Conservation (phyloP, 768 basidiomycete genomes). For the Kwoniella bestiolae region DNA sequence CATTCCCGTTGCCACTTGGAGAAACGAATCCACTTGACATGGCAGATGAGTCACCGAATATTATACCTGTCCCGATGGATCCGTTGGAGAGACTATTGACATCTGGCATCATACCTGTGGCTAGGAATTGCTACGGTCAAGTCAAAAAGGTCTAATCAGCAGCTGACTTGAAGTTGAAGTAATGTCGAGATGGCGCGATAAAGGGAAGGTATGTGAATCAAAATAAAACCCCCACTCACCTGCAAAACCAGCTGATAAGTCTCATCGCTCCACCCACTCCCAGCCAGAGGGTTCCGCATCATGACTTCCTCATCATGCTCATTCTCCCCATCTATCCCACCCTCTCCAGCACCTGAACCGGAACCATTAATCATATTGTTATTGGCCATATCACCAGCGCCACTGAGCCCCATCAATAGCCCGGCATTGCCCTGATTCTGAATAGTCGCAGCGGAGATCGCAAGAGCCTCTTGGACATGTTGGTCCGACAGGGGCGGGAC, state of each 20-base stretch:
- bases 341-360: neutral
- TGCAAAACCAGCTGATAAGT: slow-evolving; percentile 80
- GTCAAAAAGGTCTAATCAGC: too few species aligned
- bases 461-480: slow-evolving; percentile 53
- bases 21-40: neutral
- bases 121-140: slow-evolving; percentile 48
- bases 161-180: too few species aligned
- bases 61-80: slow-evolving; percentile 39
- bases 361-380: slow-evolving; percentile 10
- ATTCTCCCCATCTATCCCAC: slow-evolving; percentile 6
- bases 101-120: slow-evolving; percentile 47
- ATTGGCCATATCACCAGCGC: neutral
- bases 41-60: slow-evolving; percentile 35
- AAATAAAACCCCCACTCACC: slow-evolving; percentile 55
- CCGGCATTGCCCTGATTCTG: slow-evolving; percentile 16
- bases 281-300: slow-evolving; percentile 72
- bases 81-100: slow-evolving; percentile 27
- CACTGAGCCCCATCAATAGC: slow-evolving; percentile 12
- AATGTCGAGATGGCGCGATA: too few species aligned
- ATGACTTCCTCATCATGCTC: slow-evolving; percentile 13
- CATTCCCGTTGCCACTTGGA: neutral
- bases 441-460: slow-evolving; percentile 32
- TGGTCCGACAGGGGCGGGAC: slow-evolving; percentile 62
- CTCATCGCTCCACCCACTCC: slow-evolving; percentile 85
- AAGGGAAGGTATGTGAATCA: too few species aligned